Base-by-base conservation (phyloP, 2,329 filamentous ascomycete species). In the Acrocalymma vagum region DNA sequence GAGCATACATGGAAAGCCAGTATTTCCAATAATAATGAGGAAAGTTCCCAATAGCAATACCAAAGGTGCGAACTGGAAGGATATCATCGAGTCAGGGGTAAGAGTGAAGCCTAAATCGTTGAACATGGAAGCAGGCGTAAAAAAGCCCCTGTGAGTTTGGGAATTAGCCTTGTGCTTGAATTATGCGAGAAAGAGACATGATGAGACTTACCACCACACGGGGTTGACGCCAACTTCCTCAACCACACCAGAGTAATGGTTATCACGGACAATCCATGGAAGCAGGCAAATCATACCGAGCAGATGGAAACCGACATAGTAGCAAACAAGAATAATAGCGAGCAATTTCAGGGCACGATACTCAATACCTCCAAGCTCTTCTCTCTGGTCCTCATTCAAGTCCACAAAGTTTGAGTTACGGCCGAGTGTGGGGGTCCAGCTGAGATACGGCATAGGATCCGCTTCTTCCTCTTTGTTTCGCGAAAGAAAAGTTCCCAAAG, bases 321-420 rank as follows among this genome's bases (percentile, higher is more conserved):
- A 99, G 6, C 64, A 64, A 3, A 88, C 78, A 14, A 97, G 75
- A 20, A 97, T 84, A 18, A 90, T 65, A 1, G 89, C 88, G 31
- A 99, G 73, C 2, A 90, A 90, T 68, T 96, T 95, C 45, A 99
- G 69, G 0, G 93, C 89, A 5, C 94, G 86, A 63, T 99, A 99
- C 68, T 99, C 94, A 50, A 99, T 96, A 14, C 94, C 94, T 9
- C 94, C 94, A 3, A 99, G 75, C 69, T 99, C 94, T 64, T 99
- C 92, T 53, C 94, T 83, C 70, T 99, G 91, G 51, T 94, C 90
- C 54, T 95, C 87, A 0, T 87, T 89, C 51, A 99, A 71, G 54
- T 92, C 90, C 9, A 94, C 80, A 62, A 97, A 99, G 24, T 89
- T 87, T 9, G 93, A 97, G 67, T 99, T 99, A 49, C 94, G 85